Evolutionary conservation across 768 basidiomycete genomes (phyloP).

Genomic region (Calocybe indica): DNA sequence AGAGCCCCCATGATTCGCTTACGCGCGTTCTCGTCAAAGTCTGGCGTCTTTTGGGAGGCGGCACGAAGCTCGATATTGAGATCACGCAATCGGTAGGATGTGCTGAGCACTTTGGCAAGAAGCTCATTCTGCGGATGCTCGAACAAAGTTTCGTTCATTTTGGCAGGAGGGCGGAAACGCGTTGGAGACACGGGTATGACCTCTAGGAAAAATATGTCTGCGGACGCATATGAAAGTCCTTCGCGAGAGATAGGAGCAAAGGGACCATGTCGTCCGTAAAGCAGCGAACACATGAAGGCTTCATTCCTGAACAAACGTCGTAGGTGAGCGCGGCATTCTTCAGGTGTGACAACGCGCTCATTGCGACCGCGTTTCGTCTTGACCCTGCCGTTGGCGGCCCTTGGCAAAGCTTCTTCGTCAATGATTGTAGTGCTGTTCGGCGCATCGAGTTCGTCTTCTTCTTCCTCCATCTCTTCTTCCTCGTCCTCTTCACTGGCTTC

Average conservation of each 20-base stretch:
- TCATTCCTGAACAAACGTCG: constrained; percentile 86
- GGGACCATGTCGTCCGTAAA: constrained; percentile 92
- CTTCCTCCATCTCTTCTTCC: constrained; percentile 42
- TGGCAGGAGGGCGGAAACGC: constrained; percentile 90
- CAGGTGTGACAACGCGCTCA: constrained; percentile 86
- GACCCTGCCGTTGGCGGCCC: constrained; percentile 69
- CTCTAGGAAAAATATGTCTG: constrained; percentile 98
- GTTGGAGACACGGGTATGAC: constrained; percentile 90
- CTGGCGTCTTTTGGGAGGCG: constrained; percentile 53
- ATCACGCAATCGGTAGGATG: constrained; percentile 76
- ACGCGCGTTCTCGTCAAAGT: constrained; percentile 43
- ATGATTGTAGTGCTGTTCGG: constrained; percentile 8
- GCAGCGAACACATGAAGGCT: constrained; percentile 69
- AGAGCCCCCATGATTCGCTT: constrained; percentile 60
- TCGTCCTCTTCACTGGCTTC: constrained; percentile 44
- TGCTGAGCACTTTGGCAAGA: constrained; percentile 71
- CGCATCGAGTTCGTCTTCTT: constrained; percentile 21
- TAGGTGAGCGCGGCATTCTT: constrained; percentile 92
- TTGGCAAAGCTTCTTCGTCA: constrained; percentile 40
- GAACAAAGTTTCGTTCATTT: constrained; percentile 87
- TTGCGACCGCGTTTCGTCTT: constrained; percentile 77
- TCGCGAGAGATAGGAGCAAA: constrained; percentile 57
- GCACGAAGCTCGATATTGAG: constrained; percentile 60
- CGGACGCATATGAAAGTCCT: constrained; percentile 63
- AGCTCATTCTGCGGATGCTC: constrained; percentile 96